Evolutionary conservation across 2,329 filamentous ascomycete species (phyloP).

Genomic region (Trichoderma asperellum): DNA sequence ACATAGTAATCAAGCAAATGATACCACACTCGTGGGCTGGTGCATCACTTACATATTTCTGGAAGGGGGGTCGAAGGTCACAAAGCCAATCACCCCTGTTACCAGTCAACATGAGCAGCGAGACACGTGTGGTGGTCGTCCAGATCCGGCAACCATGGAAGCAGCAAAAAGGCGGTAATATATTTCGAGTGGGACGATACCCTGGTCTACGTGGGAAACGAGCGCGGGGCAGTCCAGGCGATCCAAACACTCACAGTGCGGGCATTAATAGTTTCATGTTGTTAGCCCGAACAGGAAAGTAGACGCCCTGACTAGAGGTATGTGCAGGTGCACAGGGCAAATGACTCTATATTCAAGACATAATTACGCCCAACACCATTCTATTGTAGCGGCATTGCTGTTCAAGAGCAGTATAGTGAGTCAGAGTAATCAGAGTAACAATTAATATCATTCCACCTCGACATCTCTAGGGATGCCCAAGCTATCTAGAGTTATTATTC

Average conservation of each 20-base stretch:
- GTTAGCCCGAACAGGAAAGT: not conserved
- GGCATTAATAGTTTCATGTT: not conserved
- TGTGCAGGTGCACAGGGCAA: not conserved
- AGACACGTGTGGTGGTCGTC: not conserved
- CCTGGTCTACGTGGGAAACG: conserved; percentile 3
- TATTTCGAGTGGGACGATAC: conserved; percentile 11
- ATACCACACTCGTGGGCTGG: not conserved
- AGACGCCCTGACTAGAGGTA: not conserved
- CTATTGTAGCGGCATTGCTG: not conserved
- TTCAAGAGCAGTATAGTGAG: not conserved
- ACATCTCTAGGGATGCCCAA: not conserved
- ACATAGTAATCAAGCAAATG: not conserved
- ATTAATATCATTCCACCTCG: not conserved
- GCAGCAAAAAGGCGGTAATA: conserved; percentile 5
- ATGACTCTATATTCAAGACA: not conserved
- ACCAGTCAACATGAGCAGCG: not conserved
- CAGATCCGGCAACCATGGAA: conserved; percentile 10
- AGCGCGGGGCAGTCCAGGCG: not conserved
- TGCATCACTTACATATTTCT: not conserved
- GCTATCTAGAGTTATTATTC: not conserved
- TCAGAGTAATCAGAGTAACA: not conserved
- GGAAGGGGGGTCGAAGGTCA: not conserved
- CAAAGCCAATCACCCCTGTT: not conserved
- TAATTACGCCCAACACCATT: not conserved
- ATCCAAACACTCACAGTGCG: not conserved